These are phyloP conservation scores for Neocallimastix lanati DNA, from an alignment of 192 early-diverging fungal genomes.

Conservation along the genomic window DNA sequence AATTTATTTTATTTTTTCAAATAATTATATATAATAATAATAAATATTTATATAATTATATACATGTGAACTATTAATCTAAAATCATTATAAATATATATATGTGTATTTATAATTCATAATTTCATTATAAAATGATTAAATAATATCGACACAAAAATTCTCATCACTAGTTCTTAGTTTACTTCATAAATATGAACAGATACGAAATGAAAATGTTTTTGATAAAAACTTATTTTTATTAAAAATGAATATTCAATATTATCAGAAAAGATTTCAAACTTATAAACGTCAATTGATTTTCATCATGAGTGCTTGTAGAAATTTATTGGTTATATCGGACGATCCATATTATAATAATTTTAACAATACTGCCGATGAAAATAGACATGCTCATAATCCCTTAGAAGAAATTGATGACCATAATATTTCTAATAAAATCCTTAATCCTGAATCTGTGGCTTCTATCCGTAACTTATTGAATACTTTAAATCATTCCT, in stretches of 20 bases:
- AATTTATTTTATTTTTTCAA: too few relatives aligned
- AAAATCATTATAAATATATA: too few relatives aligned
- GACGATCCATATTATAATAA: not conserved
- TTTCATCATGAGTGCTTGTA: not conserved
- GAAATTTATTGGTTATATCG: not conserved
- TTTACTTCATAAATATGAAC: not conserved
- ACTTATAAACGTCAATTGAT: not conserved
- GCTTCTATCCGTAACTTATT: not conserved
- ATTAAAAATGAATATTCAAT: not conserved
- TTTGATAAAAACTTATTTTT: not conserved
- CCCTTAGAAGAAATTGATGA: not conserved
- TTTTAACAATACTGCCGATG: not conserved
- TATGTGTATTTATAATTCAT: too few relatives aligned
- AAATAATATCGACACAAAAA: too few relatives aligned
- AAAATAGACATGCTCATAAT: not conserved
- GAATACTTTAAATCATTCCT: not conserved
- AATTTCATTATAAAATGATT: too few relatives aligned
- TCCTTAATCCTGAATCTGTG: not conserved
- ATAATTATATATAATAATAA: too few relatives aligned
- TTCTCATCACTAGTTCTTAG: not conserved
- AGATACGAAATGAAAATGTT: not conserved
- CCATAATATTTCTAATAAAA: not conserved
- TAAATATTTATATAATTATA: too few relatives aligned
- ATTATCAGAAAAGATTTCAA: not conserved
- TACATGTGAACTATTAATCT: too few relatives aligned